Evolutionary conservation across 768 basidiomycete genomes (phyloP).

Genomic region (Krasilnikovozyma curviuscula): DNA sequence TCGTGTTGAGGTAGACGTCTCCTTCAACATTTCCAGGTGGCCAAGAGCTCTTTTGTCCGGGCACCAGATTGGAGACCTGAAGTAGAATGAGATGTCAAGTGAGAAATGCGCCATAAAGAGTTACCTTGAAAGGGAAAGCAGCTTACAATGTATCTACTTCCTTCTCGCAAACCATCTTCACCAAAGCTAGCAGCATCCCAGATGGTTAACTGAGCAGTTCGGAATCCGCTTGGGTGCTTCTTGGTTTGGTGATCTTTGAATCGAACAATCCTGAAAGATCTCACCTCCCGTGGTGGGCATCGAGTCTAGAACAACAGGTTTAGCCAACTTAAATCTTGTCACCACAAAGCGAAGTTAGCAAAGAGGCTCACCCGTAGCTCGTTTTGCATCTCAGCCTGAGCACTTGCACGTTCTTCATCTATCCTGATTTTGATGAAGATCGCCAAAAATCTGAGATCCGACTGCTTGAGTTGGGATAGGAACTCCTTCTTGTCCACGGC

Average conservation of each 20-base stretch:
- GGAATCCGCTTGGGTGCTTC: conserved; percentile 30
- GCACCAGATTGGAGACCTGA: conserved; percentile 49
- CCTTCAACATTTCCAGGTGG: conserved; percentile 35
- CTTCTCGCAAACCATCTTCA: conserved; percentile 37
- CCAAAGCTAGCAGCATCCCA: conserved; percentile 50
- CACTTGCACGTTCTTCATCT: conserved; percentile 34
- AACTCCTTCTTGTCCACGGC: conserved; percentile 24
- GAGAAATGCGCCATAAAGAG: not conserved
- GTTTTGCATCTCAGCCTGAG: conserved; percentile 43
- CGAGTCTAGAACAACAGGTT: conserved; percentile 26
- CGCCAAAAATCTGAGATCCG: not conserved
- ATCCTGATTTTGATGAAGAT: conserved; percentile 16
- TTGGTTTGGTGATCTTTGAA: conserved; percentile 44
- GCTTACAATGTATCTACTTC: conserved; percentile 49
- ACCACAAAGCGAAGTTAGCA: not conserved
- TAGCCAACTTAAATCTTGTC: not conserved
- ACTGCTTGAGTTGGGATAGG: not conserved
- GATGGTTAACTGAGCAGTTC: conserved; percentile 57
- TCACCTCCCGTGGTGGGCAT: conserved; percentile 56
- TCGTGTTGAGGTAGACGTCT: conserved; percentile 51
- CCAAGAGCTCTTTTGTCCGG: conserved; percentile 52
- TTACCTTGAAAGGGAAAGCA: not conserved
- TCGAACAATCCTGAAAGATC: conserved; percentile 53
- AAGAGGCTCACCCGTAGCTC: conserved; percentile 48
- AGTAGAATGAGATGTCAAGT: not conserved